These are phyloP conservation scores for Penicillium riverlandense DNA, from an alignment of 495 filamentous ascomycete genomes.

Conservation along the genomic window DNA sequence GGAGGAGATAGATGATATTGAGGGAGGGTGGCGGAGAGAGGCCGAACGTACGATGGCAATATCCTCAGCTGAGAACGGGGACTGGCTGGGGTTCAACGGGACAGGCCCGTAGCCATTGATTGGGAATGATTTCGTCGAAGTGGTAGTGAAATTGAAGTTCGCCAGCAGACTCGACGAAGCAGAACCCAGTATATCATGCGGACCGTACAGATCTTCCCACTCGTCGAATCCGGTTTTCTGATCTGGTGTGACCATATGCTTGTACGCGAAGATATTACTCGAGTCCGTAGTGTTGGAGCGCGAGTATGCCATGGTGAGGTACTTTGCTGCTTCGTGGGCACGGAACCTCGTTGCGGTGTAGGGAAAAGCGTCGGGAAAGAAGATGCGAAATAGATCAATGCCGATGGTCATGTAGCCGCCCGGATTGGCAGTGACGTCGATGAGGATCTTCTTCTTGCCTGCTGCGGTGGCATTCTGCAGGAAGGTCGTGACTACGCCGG, in stretches of 20 bases:
- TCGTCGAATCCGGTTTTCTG: slow-evolving; percentile 35
- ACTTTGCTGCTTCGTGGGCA: slow-evolving; percentile 32
- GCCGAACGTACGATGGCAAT: slow-evolving; percentile 39
- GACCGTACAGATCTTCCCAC: slow-evolving; percentile 49
- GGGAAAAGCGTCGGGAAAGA: slow-evolving; percentile 28
- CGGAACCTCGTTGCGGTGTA: slow-evolving; percentile 39
- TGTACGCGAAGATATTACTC: slow-evolving; percentile 13
- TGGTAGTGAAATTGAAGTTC: slow-evolving; percentile 42
- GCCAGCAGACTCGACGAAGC: slow-evolving; percentile 39
- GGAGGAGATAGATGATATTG: neutral
- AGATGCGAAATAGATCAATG: slow-evolving; percentile 19
- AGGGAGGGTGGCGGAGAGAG: too few relatives aligned
- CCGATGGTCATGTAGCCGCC: slow-evolving; percentile 38
- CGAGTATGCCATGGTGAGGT: slow-evolving; percentile 29
- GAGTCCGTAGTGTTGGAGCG: slow-evolving; percentile 5
- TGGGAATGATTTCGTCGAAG: slow-evolving; percentile 20
- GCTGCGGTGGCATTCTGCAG: slow-evolving; percentile 23
- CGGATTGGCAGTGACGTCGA: slow-evolving; percentile 48
- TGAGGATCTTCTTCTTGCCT: slow-evolving; percentile 43
- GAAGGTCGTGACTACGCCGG: slow-evolving; percentile 21
- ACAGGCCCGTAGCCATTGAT: slow-evolving; percentile 34
- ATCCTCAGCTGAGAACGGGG: slow-evolving; percentile 40
- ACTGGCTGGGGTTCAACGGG: slow-evolving; percentile 18
- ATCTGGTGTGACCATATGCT: slow-evolving; percentile 14
- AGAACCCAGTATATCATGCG: slow-evolving; percentile 31